Evolutionary conservation across 163 green algal genomes (phyloP).

Genomic region (Volvox carteri): DNA sequence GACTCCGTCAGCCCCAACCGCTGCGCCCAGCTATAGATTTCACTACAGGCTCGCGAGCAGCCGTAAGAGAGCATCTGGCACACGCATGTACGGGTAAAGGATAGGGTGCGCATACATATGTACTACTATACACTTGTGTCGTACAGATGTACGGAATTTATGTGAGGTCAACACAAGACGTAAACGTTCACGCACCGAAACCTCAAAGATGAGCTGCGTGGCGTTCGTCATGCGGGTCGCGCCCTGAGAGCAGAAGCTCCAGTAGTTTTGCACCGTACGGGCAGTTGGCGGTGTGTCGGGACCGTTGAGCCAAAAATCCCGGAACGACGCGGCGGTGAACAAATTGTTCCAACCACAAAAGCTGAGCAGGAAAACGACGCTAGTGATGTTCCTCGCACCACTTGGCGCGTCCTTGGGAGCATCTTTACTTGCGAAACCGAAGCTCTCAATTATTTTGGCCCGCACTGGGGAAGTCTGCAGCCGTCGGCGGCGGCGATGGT

Average conservation of each 20-base stretch:
- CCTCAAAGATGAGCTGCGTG: neutral
- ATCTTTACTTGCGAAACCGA: neutral
- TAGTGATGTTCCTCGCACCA: neutral
- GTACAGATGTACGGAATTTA: no score
- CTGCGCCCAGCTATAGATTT: no score
- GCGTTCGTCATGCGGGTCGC: neutral
- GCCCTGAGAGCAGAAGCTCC: slow-evolving; percentile 5
- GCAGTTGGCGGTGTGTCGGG: neutral
- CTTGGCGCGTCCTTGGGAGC: neutral
- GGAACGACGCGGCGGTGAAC: neutral
- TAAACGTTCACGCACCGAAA: slow-evolving; percentile 12
- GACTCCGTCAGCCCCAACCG: no score
- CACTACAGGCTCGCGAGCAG: no score
- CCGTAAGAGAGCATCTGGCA: no score
- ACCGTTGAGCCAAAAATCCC: slow-evolving; percentile 1
- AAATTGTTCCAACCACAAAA: neutral
- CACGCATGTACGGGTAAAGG: no score
- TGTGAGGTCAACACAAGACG: no score
- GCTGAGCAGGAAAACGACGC: slow-evolving; percentile 16
- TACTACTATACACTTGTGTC: no score
- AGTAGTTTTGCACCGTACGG: slow-evolving; percentile 30
- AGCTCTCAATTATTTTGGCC: neutral
- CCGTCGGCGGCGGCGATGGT: neutral
- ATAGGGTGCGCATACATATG: no score
- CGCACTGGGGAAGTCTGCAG: neutral